Evolutionary conservation across 805 yeast species (phyloP).

Genomic region (Millerozyma acaciae): DNA sequence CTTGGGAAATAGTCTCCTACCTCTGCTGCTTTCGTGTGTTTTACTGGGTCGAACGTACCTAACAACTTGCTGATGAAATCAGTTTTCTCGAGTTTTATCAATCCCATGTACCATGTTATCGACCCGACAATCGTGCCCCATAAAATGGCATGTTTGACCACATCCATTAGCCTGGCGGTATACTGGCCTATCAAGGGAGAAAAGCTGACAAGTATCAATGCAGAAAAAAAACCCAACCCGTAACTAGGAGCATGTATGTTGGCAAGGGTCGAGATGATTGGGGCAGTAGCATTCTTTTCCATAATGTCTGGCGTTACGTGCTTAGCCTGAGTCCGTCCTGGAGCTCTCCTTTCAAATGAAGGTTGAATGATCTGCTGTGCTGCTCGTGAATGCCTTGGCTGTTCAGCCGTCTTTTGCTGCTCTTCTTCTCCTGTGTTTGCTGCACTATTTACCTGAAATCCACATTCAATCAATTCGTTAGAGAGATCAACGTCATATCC

Average conservation of each 20-base stretch:
- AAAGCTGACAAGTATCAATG: conserved; percentile 18
- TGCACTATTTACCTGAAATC: conserved; percentile 21
- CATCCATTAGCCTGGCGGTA: conserved; percentile 14
- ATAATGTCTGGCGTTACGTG: neutral
- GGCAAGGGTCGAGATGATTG: neutral
- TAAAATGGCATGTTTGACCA: conserved; percentile 20
- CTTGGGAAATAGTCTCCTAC: neutral
- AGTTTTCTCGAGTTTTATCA: conserved; percentile 15
- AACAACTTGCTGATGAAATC: conserved; percentile 4
- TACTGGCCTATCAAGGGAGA: conserved; percentile 20
- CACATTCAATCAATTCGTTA: conserved; percentile 30
- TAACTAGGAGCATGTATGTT: conserved; percentile 26
- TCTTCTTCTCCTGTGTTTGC: conserved; percentile 6
- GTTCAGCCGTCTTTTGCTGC: neutral
- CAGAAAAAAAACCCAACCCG: conserved; percentile 21
- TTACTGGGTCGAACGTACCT: neutral
- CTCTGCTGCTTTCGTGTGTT: neutral
- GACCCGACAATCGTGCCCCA: conserved; percentile 23
- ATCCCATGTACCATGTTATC: conserved; percentile 28
- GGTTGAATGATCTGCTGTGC: neutral
- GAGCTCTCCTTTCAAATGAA: no score
- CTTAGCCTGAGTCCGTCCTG: neutral
- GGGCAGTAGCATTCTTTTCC: neutral
- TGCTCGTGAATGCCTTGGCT: neutral
- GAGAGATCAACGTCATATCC: conserved; percentile 16